Conservation (phyloP, 2,329 filamentous ascomycete genomes). For the Penicillium sp. region DNA sequence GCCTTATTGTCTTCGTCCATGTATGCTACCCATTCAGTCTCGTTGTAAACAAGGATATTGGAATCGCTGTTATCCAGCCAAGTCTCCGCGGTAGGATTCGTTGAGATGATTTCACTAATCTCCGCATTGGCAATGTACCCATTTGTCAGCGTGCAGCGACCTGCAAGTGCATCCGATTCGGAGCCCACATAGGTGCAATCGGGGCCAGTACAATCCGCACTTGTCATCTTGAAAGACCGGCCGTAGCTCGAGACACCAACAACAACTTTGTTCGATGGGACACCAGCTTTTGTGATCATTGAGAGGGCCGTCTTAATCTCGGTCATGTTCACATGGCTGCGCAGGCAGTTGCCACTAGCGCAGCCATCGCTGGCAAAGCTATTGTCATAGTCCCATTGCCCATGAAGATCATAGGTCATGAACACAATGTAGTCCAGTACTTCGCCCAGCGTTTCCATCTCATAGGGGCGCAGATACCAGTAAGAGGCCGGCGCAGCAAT, state of each 20-base stretch:
- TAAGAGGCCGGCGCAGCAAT: slow-evolving; percentile 43
- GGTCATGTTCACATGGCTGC: slow-evolving; percentile 17
- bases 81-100: neutral
- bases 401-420: no score
- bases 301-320: slow-evolving; percentile 1
- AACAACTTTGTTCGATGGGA: slow-evolving; percentile 6
- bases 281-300: slow-evolving; percentile 14
- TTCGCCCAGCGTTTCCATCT: slow-evolving; percentile 16
- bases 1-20: slow-evolving; percentile 1
- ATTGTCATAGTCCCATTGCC: slow-evolving; percentile 9
- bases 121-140: slow-evolving; percentile 11
- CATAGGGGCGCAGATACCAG: slow-evolving; percentile 19
- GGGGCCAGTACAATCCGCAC: neutral
- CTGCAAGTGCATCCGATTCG: slow-evolving; percentile 1
- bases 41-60: slow-evolving; percentile 9
- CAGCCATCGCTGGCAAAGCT: slow-evolving; percentile 10
- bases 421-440: slow-evolving; percentile 25
- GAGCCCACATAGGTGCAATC: neutral
- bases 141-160: slow-evolving; percentile 4
- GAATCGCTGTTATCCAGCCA: neutral
- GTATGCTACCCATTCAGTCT: slow-evolving; percentile 11
- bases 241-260: slow-evolving; percentile 11
- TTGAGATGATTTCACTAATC: slow-evolving; percentile 10
- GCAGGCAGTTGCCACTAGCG: slow-evolving; percentile 16
- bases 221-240: slow-evolving; percentile 6